Base-by-base conservation (phyloP, 495 filamentous ascomycete species). In the Tuber brumale region DNA sequence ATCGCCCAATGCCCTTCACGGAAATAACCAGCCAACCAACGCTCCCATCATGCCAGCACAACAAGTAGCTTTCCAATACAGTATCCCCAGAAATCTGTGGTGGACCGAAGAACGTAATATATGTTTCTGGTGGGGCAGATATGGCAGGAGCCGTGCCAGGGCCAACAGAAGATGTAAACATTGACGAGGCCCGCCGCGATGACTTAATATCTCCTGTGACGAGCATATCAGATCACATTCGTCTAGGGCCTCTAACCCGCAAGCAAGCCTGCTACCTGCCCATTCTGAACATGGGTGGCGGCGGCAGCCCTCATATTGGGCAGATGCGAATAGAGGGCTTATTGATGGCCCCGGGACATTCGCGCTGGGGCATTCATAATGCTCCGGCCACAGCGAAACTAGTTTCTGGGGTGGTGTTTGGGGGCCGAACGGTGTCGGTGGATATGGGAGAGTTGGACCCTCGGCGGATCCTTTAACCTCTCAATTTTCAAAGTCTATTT, bases 311-410 rank as follows among this genome's bases (percentile, higher is more conserved):
- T 44, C 84, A 97, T 43, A 88, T 98, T 45, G 95, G 93, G 1
- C 85, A 88, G 77, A 93, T 94, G 37, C 87, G 89, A 6, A 89
- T 91, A 1, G 89, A 90, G 37, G 94, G 95, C 0, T 80, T 97
- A 48, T 90, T 94, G 82, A 85, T 99, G 77, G 95, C 96, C 3
- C 88, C 93, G 10, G 95, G 95, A 19, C 95, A 99, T 85, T 97
- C 93, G 5, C 97, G 95, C 84, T 98, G 95, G 95, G 95, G 95
- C 23, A 97, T 99, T 72, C 94, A 97, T 84, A 99, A 99, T 86
- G 94, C 90, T 3, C 94, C 94, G 7, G 95, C 89, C 8, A 97
- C 94, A 27, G 95, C 94, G 6, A 93, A 91, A 86, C 84, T 97
- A 48, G 92, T 99, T 85, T 92, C 91, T 75, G 93, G 95, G 82